Evolutionary conservation across 139 green algal genomes (phyloP).

Genomic region (Edaphochlamys debaryana): DNA sequence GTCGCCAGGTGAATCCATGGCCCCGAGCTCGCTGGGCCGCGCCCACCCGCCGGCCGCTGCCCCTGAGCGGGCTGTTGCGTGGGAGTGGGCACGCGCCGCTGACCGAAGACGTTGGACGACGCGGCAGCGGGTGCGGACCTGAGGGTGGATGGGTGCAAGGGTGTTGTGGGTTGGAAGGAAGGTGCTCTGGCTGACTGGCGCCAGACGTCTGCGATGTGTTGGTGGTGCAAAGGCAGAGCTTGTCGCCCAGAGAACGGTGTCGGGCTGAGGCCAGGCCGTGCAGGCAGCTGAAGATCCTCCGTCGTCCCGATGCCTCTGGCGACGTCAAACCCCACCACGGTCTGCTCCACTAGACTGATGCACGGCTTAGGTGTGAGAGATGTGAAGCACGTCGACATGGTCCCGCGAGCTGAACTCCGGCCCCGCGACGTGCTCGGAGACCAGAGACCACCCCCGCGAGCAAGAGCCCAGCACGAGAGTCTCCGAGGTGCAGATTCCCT

Average conservation of each 20-base stretch:
- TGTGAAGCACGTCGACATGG: too few species aligned
- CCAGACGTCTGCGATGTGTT: background rate
- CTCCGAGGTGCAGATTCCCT: background rate
- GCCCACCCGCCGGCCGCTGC: background rate
- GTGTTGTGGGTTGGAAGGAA: background rate
- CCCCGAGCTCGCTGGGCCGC: conserved; percentile 9
- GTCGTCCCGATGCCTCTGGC: too few species aligned
- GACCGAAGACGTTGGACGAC: background rate
- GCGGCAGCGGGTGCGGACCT: background rate
- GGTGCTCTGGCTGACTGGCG: too few species aligned
- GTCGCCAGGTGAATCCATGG: conserved; percentile 43
- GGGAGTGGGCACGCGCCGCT: background rate
- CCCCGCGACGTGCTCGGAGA: too few species aligned
- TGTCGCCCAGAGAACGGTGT: background rate
- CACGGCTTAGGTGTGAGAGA: too few species aligned
- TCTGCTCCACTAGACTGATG: too few species aligned
- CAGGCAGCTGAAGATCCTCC: too few species aligned
- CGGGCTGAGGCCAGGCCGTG: too few species aligned
- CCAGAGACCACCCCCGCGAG: too few species aligned
- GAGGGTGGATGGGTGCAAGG: too few species aligned
- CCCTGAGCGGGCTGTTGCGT: background rate
- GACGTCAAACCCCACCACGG: too few species aligned
- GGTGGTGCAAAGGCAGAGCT: background rate
- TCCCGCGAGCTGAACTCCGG: too few species aligned
- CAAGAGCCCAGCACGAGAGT: background rate